A percentile compares a stretch with the other conserved stretches of the same genome.
Conservation (phyloP, 2,329 filamentous ascomycete species). For the Curvularia eragrostidis region DNA sequence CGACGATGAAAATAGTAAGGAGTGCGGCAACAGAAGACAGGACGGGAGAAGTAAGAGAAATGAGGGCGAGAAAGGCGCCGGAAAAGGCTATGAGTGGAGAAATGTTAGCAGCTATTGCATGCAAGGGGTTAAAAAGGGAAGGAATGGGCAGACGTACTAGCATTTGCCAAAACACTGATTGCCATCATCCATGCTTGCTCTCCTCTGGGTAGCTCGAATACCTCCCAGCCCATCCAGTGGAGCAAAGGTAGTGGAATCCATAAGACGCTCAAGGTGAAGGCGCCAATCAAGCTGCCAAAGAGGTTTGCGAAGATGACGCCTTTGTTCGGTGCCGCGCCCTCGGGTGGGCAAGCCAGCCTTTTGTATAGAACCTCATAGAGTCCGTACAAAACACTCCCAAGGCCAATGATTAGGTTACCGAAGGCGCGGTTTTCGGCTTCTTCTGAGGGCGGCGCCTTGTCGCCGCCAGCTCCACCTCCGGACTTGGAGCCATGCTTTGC, state of each 20-base stretch:
- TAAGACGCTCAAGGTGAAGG: slow-evolving; percentile 83
- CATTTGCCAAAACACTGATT: slow-evolving; percentile 84
- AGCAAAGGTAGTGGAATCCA: slow-evolving; percentile 92
- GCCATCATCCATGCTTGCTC: slow-evolving; percentile 80
- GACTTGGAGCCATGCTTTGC: slow-evolving; percentile 63
- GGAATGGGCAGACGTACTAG: slow-evolving; percentile 60
- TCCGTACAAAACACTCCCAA: slow-evolving; percentile 90
- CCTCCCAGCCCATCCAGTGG: slow-evolving; percentile 78
- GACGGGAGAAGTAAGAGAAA: slow-evolving; percentile 90
- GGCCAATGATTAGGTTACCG: slow-evolving; percentile 90
- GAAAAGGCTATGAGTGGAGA: slow-evolving; percentile 68
- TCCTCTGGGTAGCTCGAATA: slow-evolving; percentile 80
- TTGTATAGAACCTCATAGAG: slow-evolving; percentile 99
- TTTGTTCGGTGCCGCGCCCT: slow-evolving; percentile 82
- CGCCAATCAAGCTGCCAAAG: slow-evolving; percentile 85
- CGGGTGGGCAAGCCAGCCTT: slow-evolving; percentile 87
- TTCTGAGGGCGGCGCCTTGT: slow-evolving; percentile 53
- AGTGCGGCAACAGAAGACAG: slow-evolving; percentile 90
- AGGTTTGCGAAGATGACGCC: slow-evolving; percentile 96
- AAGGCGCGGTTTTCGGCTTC: slow-evolving; percentile 72
- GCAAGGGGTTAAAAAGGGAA: neutral
- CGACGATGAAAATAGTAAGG: slow-evolving; percentile 95
- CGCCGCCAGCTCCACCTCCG: slow-evolving; percentile 61
- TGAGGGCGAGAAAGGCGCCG: slow-evolving; percentile 89
- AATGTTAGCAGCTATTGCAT: slow-evolving; percentile 15